phyloP scores from a whole-genome alignment of 805 yeast genomes.

The Brettanomyces bruxellensis region DNA sequence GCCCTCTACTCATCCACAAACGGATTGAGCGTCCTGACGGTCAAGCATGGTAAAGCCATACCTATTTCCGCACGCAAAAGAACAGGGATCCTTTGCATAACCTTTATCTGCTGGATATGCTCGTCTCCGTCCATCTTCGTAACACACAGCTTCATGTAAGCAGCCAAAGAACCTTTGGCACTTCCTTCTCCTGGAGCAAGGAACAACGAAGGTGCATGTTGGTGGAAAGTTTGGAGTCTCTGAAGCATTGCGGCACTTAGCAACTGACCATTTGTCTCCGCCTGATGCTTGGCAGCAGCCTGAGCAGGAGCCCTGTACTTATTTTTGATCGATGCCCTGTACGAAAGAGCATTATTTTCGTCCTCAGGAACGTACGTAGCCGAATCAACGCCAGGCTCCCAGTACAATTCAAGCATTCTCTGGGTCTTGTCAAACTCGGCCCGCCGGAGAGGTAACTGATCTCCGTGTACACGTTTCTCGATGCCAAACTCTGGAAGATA shows the following conservation, averaged over 20 bases:
- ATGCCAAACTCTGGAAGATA: constrained; percentile 88
- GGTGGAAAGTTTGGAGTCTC: constrained; percentile 43
- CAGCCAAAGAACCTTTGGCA: constrained; percentile 33
- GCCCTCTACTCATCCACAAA: constrained; percentile 27
- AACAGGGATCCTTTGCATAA: constrained; percentile 72
- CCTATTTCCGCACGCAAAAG: constrained; percentile 86
- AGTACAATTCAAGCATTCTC: constrained; percentile 68
- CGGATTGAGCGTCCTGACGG: constrained; percentile 88
- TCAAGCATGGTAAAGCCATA: constrained; percentile 90
- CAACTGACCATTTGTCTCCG: constrained; percentile 21
- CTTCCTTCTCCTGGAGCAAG: constrained; percentile 3
- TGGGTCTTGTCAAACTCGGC: constrained; percentile 79
- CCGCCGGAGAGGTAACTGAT: constrained; percentile 83
- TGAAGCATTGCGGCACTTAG: constrained; percentile 35
- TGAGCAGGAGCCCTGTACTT: constrained; percentile 63
- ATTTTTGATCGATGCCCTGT: constrained; percentile 70
- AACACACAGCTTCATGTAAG: constrained; percentile 47
- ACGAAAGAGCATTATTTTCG: constrained; percentile 69
- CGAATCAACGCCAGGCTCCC: constrained; percentile 90
- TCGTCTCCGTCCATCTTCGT: constrained; percentile 55
- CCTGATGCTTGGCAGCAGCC: constrained; percentile 57
- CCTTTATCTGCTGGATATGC: constrained; percentile 73
- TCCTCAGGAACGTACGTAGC: constrained; percentile 90
- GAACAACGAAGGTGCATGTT: constrained; percentile 9
- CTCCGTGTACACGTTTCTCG: constrained; percentile 95